phyloP scores from a whole-genome alignment of 2,329 filamentous ascomycete genomes.

The Penicillium expansum region DNA sequence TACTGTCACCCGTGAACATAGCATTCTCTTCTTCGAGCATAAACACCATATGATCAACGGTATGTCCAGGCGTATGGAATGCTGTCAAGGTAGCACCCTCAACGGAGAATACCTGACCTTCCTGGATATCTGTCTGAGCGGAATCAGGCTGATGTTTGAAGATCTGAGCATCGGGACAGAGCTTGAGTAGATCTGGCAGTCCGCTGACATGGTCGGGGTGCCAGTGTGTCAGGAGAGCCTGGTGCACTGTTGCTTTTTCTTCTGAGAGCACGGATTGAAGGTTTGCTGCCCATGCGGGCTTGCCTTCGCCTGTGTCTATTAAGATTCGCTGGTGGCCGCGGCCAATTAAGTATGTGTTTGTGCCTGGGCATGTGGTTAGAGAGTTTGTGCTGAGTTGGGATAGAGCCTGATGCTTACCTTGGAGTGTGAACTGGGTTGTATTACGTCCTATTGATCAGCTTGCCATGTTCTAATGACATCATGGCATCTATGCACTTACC shows the following conservation, averaged over 20 bases:
- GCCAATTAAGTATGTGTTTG: slow-evolving; percentile 93
- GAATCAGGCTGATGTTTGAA: slow-evolving; percentile 63
- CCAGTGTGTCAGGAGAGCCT: slow-evolving; percentile 83
- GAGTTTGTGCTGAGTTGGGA: not conserved
- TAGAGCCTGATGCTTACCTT: slow-evolving; percentile 43
- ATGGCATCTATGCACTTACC: slow-evolving; percentile 41
- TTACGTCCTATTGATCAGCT: slow-evolving; percentile 8
- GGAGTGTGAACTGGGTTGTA: slow-evolving; percentile 53
- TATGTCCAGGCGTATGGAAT: slow-evolving; percentile 70
- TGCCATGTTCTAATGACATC: not conserved
- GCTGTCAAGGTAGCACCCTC: slow-evolving; percentile 62
- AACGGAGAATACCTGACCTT: slow-evolving; percentile 54
- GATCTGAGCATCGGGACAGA: slow-evolving; percentile 62
- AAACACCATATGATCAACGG: slow-evolving; percentile 77
- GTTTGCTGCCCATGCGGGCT: slow-evolving; percentile 66
- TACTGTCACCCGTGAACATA: slow-evolving; percentile 81
- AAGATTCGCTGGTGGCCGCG: slow-evolving; percentile 70
- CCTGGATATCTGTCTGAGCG: slow-evolving; percentile 54
- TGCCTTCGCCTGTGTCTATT: slow-evolving; percentile 87
- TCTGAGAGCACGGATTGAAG: slow-evolving; percentile 63
- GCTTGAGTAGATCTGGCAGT: slow-evolving; percentile 62
- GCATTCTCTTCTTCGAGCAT: slow-evolving; percentile 73
- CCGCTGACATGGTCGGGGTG: slow-evolving; percentile 83
- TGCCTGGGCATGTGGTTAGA: slow-evolving; percentile 50
- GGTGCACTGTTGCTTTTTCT: slow-evolving; percentile 67